Evolutionary conservation across 768 basidiomycete genomes (phyloP).

Genomic region (Tubosaeta sp.): DNA sequence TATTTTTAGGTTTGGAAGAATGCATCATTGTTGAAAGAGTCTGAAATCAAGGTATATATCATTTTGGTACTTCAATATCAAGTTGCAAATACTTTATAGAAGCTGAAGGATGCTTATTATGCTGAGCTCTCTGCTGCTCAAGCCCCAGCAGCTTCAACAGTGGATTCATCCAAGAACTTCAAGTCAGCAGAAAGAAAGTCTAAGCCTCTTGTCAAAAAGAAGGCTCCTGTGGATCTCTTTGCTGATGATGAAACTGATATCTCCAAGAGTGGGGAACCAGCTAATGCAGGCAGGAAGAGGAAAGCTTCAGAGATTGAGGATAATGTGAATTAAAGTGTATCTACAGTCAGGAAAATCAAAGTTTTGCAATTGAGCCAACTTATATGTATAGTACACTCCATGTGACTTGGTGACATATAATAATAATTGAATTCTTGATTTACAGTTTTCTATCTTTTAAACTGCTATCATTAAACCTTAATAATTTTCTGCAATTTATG

Average conservation of each 20-base stretch:
- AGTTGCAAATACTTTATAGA: conserved; percentile 33
- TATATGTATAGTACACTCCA: no score
- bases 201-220: conserved; percentile 48
- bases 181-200: conserved; percentile 25
- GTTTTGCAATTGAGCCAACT: conserved; percentile 17
- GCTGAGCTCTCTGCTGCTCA: conserved; percentile 39
- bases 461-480: no score
- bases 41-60: conserved; percentile 56
- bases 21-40: conserved; percentile 49
- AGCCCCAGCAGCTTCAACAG: conserved; percentile 16
- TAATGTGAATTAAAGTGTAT: conserved; percentile 26
- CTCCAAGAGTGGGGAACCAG: conserved; percentile 15
- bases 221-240: conserved; percentile 45
- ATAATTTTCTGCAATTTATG: no score
- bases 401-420: no score
- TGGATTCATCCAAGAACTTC: conserved; percentile 16
- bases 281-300: conserved; percentile 5
- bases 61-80: background rate
- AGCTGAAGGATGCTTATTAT: conserved; percentile 59
- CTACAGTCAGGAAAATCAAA: conserved; percentile 34
- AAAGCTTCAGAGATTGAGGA: conserved; percentile 25
- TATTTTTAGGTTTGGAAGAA: conserved; percentile 64
- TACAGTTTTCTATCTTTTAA: no score
- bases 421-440: no score
- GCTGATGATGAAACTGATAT: conserved; percentile 40